These are phyloP conservation scores for Russula abietina DNA, from an alignment of 768 basidiomycete species.

Conservation along the genomic window DNA sequence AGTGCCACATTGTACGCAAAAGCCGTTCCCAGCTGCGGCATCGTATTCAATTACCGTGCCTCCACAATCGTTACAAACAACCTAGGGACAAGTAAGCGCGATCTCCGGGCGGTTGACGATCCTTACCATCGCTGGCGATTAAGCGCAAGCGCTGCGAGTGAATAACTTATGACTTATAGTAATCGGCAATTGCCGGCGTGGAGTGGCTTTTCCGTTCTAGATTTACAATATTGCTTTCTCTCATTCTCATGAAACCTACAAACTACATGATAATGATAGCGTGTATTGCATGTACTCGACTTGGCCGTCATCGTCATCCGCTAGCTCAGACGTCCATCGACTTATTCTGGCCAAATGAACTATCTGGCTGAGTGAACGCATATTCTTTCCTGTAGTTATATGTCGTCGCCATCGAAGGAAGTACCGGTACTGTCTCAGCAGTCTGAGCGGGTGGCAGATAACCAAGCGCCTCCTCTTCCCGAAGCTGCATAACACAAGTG, in stretches of 20 bases:
- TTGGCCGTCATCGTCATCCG: neutral
- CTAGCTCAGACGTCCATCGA: constrained; percentile 6
- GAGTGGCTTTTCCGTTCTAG: neutral
- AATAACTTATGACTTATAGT: neutral
- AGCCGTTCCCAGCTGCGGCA: constrained; percentile 75
- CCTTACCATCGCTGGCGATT: constrained; percentile 9
- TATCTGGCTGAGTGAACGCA: constrained; percentile 3
- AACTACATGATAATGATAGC: neutral
- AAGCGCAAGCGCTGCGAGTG: neutral
- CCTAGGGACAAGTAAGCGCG: constrained; percentile 27
- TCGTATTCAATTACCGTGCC: constrained; percentile 85
- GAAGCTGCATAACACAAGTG: constrained; percentile 48
- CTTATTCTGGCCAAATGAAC: neutral
- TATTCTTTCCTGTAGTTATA: constrained; percentile 17
- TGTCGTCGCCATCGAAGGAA: constrained; percentile 16
- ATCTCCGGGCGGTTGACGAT: neutral
- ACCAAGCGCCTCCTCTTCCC: constrained; percentile 39
- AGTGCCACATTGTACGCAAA: constrained; percentile 80
- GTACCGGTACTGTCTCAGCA: constrained; percentile 1
- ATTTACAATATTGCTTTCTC: neutral
- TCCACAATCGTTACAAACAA: constrained; percentile 70
- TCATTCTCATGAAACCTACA: neutral
- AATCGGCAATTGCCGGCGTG: constrained; percentile 5
- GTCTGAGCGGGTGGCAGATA: constrained; percentile 12
- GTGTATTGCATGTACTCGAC: neutral